These are phyloP conservation scores for Rhizopus arrhizus DNA, from an alignment of 371 early-diverging fungal species.

Conservation along the genomic window DNA sequence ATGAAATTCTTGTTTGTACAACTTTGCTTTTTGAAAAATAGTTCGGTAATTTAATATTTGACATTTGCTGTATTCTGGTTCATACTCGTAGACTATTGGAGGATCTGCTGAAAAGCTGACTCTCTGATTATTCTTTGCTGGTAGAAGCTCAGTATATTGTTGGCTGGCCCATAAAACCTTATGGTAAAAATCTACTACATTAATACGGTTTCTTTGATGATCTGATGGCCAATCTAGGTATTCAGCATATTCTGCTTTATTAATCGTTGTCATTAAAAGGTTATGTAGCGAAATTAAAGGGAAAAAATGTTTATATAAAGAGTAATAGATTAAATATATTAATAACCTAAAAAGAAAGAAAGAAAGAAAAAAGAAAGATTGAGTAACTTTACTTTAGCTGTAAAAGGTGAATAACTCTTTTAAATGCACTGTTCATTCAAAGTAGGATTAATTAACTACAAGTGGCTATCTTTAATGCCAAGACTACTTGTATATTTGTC, in stretches of 20 bases:
- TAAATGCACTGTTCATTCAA: too few relatives aligned
- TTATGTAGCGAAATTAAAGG: not conserved
- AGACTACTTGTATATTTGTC: too few relatives aligned
- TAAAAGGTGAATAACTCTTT: too few relatives aligned
- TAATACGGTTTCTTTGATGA: constrained; percentile 1
- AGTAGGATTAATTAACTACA: too few relatives aligned
- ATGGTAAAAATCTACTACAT: constrained; percentile 22
- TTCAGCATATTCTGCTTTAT: not conserved
- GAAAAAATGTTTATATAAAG: too few relatives aligned
- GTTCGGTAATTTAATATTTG: not conserved
- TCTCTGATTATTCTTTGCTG: constrained; percentile 5
- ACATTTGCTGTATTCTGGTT: constrained; percentile 13
- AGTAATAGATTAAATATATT: too few relatives aligned
- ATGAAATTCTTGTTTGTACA: not conserved
- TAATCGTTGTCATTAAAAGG: not conserved
- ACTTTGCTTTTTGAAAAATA: not conserved
- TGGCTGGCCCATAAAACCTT: constrained; percentile 22
- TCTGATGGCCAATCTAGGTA: not conserved
- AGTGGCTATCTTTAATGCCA: too few relatives aligned
- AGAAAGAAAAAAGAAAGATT: too few relatives aligned
- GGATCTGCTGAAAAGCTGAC: constrained; percentile 21
- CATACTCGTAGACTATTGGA: constrained; percentile 22
- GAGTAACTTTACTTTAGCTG: too few relatives aligned
- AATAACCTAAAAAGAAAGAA: too few relatives aligned
- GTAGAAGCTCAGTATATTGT: not conserved